Percentiles rank a stretch among this genome's conserved stretches.
These are phyloP conservation scores for Torrubiellomyces zombiae DNA, from an alignment of 2,329 filamentous ascomycete species.

Conservation along the genomic window DNA sequence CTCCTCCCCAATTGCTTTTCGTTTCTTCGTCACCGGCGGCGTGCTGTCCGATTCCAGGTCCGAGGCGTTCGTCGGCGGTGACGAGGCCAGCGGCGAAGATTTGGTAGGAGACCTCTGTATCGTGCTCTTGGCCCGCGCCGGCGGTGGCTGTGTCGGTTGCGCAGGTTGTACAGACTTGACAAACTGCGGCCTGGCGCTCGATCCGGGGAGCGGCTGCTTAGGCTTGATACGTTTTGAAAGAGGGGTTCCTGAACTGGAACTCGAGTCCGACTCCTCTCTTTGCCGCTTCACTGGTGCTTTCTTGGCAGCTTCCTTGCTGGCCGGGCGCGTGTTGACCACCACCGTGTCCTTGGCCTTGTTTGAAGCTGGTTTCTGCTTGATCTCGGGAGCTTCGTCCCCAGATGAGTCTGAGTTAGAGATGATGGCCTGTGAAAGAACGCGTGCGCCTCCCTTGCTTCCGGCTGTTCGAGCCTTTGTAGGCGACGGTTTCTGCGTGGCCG, in stretches of 20 bases:
- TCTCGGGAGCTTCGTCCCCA: slow-evolving; percentile 26
- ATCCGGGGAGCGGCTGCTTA: slow-evolving; percentile 20
- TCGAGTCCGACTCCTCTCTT: slow-evolving; percentile 36
- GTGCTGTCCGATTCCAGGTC: slow-evolving; percentile 33
- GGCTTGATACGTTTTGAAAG: slow-evolving; percentile 41
- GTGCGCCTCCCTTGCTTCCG: slow-evolving; percentile 20
- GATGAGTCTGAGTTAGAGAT: slow-evolving; percentile 39
- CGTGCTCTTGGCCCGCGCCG: slow-evolving; percentile 24
- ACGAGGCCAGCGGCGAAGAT: slow-evolving; percentile 48
- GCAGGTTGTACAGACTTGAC: slow-evolving; percentile 31
- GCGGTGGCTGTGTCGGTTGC: slow-evolving; percentile 19
- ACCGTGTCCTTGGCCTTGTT: slow-evolving; percentile 16
- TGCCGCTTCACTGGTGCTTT: slow-evolving; percentile 29
- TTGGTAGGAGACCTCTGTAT: slow-evolving; percentile 43
- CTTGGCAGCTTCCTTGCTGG: slow-evolving; percentile 16
- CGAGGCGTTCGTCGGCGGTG: slow-evolving; percentile 47
- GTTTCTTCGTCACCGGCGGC: slow-evolving; percentile 22
- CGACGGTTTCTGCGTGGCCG: slow-evolving; percentile 15
- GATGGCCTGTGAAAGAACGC: slow-evolving; percentile 37
- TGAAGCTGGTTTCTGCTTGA: slow-evolving; percentile 13
- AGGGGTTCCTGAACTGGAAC: slow-evolving; percentile 42
- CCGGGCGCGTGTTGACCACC: slow-evolving; percentile 16
- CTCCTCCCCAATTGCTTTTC: slow-evolving; percentile 17
- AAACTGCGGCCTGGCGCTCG: slow-evolving; percentile 24
- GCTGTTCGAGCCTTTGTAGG: slow-evolving; percentile 24